A percentile compares a stretch with the other conserved stretches of the same genome.
These are phyloP conservation scores for Eucalyptus cladocalyx DNA, from an alignment of 345 rosid species.

Conservation along the genomic window DNA sequence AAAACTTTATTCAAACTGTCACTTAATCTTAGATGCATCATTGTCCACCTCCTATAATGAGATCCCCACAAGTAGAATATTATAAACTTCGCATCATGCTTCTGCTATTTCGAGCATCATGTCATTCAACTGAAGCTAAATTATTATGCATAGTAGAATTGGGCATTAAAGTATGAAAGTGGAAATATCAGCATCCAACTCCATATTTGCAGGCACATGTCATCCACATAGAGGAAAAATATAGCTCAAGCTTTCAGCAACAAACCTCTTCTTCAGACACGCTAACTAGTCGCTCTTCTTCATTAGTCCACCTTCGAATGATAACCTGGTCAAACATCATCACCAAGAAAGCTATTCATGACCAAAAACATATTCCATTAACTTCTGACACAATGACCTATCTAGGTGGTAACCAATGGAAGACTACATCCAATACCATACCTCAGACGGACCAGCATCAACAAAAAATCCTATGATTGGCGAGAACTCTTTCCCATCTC, in stretches of 20 bases:
- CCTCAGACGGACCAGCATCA: slow-evolving; percentile 58
- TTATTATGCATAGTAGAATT: not conserved
- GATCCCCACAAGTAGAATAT: not conserved
- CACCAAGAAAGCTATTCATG: not conserved
- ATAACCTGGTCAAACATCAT: slow-evolving; percentile 36
- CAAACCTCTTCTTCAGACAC: slow-evolving; percentile 82
- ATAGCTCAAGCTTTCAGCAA: not conserved
- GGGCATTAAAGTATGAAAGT: not conserved
- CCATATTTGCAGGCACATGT: not conserved
- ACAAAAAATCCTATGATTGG: slow-evolving; percentile 74
- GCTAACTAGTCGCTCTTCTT: slow-evolving; percentile 53
- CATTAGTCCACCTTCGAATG: slow-evolving; percentile 68
- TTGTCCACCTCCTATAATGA: not conserved
- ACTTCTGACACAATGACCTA: not conserved
- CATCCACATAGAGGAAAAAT: not conserved
- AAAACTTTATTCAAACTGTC: not conserved
- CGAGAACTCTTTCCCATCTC: slow-evolving; percentile 82
- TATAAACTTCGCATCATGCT: not conserved
- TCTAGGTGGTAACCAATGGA: not conserved
- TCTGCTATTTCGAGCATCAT: not conserved
- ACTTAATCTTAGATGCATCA: not conserved
- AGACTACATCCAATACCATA: not conserved
- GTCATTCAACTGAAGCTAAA: not conserved
- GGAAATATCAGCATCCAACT: not conserved
- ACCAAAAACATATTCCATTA: not conserved